A percentile compares a stretch with the other conserved stretches of the same genome.
These are phyloP conservation scores for Marasmius fiardii DNA, from an alignment of 1,284 basidiomycete species.

Conservation along the genomic window DNA sequence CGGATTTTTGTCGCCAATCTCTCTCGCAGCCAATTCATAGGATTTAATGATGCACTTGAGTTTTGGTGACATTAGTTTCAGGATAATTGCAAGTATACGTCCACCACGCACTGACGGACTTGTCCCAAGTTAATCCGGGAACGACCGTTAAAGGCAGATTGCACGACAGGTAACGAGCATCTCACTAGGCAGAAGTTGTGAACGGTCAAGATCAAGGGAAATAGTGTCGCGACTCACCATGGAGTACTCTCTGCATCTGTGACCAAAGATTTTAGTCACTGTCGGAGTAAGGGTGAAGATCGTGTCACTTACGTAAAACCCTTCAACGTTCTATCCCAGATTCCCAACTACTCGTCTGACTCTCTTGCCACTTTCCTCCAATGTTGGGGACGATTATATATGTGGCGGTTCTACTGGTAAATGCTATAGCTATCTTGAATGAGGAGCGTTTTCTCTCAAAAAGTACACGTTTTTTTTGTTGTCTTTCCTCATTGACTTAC, in stretches of 20 bases:
- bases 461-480: conserved; percentile 54
- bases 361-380: conserved; percentile 10
- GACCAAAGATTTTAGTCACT: no score
- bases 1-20: conserved; percentile 49
- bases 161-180: conserved; percentile 5
- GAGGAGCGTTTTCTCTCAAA: conserved; percentile 93
- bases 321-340: conserved; percentile 2
- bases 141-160: conserved; percentile 1
- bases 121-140: conserved; percentile 4
- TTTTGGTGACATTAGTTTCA: conserved; percentile 23
- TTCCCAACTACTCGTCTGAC: conserved; percentile 11
- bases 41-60: conserved; percentile 40
- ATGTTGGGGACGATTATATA: conserved; percentile 71
- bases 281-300: conserved; percentile 2
- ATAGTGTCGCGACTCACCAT: conserved; percentile 14
- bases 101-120: conserved; percentile 34
- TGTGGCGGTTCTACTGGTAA: conserved; percentile 79
- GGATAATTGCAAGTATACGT: neutral
- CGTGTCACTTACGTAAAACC: neutral
- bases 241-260: conserved; percentile 23
- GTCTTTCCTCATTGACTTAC: conserved; percentile 6
- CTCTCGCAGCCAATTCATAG: conserved; percentile 62
- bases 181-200: conserved; percentile 4
- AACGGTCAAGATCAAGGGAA: neutral
- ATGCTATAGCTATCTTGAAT: conserved; percentile 91